Percentiles rank a stretch among this genome's conserved stretches.
Conservation (phyloP, 352 stramenopile species). For the Phytophthora podocarpi region DNA sequence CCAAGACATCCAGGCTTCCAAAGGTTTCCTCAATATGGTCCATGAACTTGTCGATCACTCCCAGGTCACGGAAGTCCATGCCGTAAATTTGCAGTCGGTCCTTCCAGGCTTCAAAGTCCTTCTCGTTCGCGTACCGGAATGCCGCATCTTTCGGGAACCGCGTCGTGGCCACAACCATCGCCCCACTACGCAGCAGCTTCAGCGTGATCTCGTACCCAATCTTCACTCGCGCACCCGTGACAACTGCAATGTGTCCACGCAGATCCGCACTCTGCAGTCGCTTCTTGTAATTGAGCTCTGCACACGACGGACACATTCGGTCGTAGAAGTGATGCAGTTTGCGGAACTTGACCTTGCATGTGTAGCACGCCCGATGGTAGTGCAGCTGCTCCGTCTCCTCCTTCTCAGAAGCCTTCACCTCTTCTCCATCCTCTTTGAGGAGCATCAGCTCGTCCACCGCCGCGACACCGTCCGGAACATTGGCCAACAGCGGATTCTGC, state of each 20-base stretch:
- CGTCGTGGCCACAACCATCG: constrained; percentile 91
- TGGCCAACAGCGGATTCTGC: constrained; percentile 60
- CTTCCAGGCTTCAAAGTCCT: constrained; percentile 84
- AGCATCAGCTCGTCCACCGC: constrained; percentile 38
- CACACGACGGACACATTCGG: constrained; percentile 93
- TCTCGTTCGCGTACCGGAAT: constrained; percentile 84
- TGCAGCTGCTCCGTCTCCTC: constrained; percentile 60
- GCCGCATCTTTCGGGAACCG: constrained; percentile 94
- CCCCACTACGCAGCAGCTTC: constrained; percentile 90
- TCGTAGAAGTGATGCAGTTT: constrained; percentile 95
- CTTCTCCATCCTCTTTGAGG: constrained; percentile 16
- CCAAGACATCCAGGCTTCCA: constrained; percentile 91
- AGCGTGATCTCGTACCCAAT: constrained; percentile 95
- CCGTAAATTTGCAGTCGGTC: constrained; percentile 91
- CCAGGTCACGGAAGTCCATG: constrained; percentile 94
- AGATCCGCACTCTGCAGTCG: constrained; percentile 89
- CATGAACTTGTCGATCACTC: constrained; percentile 93
- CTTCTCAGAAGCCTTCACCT: constrained; percentile 3
- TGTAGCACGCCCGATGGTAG: constrained; percentile 93
- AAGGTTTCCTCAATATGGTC: constrained; percentile 78
- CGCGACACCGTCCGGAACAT: constrained; percentile 65
- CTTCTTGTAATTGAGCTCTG: constrained; percentile 94
- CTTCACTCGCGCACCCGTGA: constrained; percentile 95
- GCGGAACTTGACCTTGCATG: constrained; percentile 93
- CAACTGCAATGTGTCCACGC: constrained; percentile 78